These are phyloP conservation scores for Podila minutissima DNA, from an alignment of 192 early-diverging fungal genomes.

Conservation along the genomic window DNA sequence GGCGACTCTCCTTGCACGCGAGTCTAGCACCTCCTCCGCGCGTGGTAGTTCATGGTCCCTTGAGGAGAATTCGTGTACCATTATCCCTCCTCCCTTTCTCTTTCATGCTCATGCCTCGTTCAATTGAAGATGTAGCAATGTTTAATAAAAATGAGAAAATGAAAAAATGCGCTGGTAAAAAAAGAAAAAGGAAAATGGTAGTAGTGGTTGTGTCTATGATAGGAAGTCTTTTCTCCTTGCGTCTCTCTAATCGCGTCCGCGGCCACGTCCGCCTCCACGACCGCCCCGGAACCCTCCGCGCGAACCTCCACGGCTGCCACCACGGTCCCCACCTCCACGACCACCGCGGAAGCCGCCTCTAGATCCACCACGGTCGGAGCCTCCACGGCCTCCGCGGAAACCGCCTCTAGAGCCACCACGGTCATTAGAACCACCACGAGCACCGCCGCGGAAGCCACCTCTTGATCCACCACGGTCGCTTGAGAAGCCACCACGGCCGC, in stretches of 20 bases:
- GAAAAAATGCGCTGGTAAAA: no score
- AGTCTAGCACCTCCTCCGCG: no score
- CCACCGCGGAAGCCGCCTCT: conserved; percentile 27
- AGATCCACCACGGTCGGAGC: conserved; percentile 8
- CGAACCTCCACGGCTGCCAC: conserved; percentile 11
- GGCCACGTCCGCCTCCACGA: conserved; percentile 15
- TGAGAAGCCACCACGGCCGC: conserved; percentile 12
- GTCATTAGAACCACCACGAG: conserved; percentile 9
- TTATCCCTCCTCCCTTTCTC: no score
- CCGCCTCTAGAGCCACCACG: conserved; percentile 18
- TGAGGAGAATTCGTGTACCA: no score
- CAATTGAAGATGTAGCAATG: no score
- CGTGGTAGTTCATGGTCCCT: no score
- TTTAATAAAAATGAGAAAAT: no score
- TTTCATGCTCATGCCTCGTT: no score
- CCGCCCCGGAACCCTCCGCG: conserved; percentile 24
- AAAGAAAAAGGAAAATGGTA: background rate
- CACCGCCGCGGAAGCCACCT: conserved; percentile 5
- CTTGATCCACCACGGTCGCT: conserved; percentile 10
- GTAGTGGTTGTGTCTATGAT: conserved; percentile 2
- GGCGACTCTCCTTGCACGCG: no score
- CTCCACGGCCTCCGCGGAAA: conserved; percentile 12
- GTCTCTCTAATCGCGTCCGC: conserved; percentile 28
- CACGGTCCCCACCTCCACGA: conserved; percentile 16
- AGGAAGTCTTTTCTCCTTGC: background rate